Conservation (phyloP, 352 stramenopile genomes). For the Phytophthora ohioensis region DNA sequence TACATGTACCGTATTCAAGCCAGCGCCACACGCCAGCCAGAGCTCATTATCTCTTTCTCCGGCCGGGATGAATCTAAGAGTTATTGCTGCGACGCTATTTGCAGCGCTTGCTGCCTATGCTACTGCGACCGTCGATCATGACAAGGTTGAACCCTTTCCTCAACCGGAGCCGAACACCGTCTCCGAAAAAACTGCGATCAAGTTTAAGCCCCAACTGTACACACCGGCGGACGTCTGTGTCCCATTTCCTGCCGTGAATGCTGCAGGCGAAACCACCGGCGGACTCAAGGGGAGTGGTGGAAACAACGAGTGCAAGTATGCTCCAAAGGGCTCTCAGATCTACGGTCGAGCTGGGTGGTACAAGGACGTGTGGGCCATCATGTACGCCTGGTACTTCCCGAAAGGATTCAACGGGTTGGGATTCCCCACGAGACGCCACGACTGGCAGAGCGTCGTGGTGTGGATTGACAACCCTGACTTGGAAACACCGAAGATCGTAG, state of each 20-base stretch:
- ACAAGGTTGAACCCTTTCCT: slow-evolving; percentile 17
- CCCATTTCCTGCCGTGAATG: slow-evolving; percentile 11
- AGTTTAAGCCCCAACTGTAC: slow-evolving; percentile 13
- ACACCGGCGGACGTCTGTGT: background rate
- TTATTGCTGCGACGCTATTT: background rate
- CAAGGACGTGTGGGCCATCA: slow-evolving; percentile 10
- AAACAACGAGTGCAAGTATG: slow-evolving; percentile 8
- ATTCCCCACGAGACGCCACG: slow-evolving; percentile 6
- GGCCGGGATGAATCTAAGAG: slow-evolving; percentile 2
- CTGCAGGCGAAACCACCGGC: background rate
- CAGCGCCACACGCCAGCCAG: background rate
- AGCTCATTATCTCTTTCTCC: background rate
- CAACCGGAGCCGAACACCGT: background rate
- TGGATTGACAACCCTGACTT: slow-evolving; percentile 9
- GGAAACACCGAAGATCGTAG: slow-evolving; percentile 1
- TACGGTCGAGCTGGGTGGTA: slow-evolving; percentile 11
- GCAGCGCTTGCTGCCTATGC: background rate
- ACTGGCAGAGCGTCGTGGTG: slow-evolving; percentile 19
- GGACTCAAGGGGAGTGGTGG: slow-evolving; percentile 6
- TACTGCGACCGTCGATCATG: background rate
- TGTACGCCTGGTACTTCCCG: slow-evolving; percentile 28
- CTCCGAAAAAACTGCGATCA: slow-evolving; percentile 17
- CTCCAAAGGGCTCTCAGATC: slow-evolving; percentile 12
- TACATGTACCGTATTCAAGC: background rate
- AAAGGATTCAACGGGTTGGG: slow-evolving; percentile 4